Evolutionary conservation across 1,284 basidiomycete species (phyloP), one percentile per base, ranked within the genome.

Genomic region (Ceratobasidium sp.): DNA sequence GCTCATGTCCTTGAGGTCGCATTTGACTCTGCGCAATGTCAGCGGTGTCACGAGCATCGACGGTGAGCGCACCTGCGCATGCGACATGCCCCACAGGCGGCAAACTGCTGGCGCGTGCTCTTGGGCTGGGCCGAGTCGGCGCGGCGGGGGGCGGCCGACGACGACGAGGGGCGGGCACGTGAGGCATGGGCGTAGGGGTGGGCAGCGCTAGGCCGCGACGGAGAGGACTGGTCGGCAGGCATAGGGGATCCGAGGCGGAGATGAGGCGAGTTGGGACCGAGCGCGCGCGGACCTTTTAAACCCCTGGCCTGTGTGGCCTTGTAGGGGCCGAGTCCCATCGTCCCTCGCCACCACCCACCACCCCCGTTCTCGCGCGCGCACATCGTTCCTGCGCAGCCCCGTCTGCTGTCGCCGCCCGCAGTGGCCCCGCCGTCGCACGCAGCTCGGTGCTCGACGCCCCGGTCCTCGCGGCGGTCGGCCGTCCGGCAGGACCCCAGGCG

Each of bases 61-160:
- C 21, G 21, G n/a, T 61, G 55, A 21, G 76, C 80, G 46, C 69
- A 89, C 91, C 93, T 87, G 77, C 93, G 83, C 87, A 93, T 93
- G 67, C 93, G 89, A 81, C 94, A 96, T 43, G 93, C 93, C 62
- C 93, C 93, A 79, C 94, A 96, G 2, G 93, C 94, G 41, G 91
- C 89, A 81, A 92, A 93, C 77, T 93, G 92, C 77, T 92, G 90
- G 60, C 92, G 83, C 1, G 88, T 86, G 12, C 90, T 89, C 79
- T 92, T 92, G 70, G 90, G 88, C 73, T 90, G 87, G 34, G 39
- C 21, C 12, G 32, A 39, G 50, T 67, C 64, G 55, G 34, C 36
- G 64, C 64, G 64, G 50, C 64, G 64, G 50, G 64, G 36, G 58
- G 32, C 23, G 69, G n/a, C 26, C n/a, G 23, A 16, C 8, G 39